Base-by-base conservation (phyloP, 83 land plant genomes). In the Picea engelmannii region DNA sequence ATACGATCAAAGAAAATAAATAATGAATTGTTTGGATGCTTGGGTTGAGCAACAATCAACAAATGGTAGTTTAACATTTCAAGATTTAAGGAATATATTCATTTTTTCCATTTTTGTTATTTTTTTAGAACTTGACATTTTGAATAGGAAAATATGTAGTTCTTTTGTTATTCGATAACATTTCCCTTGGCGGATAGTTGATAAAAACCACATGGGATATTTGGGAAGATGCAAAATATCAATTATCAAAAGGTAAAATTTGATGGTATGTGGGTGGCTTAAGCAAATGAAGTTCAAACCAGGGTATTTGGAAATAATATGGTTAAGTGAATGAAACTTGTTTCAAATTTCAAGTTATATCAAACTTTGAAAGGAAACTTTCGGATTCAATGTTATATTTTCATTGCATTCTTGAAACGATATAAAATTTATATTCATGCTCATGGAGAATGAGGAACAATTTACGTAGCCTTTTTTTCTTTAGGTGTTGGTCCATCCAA, bases 1-100 rank as follows among this genome's bases (percentile, higher is more conserved):
- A 71, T 55, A 44, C 42, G 44, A 25, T n/a, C 23, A 42, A 55
- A 71, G 20, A 71, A 44, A 12, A 44, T 71, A 8, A 49, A 71
- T 42, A 35, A 42, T 71, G 49, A 55, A 71, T 55, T 71, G 95
- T 10, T 10, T 71, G 76, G 47, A 24, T 71, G 55, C 76, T 42
- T 71, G 76, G 76, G 47, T 21, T 20, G 76, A 71, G 24, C 76
- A 42, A 15, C 76, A 71, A 71, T 71, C 76, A 71, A 25, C 55
- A 71, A 18, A 71, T 71, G 76, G 76, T 71, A 71, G 58, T 55
- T 44, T 71, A 71, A 71, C 52, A 71, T 8, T 44, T 12, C 6
- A 40, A 11, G 49, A 18, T 7, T 7, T n/a, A 11, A 55, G 7
- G 21, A 42, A 1, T 31, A 42, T 40, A 31, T 11, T 42, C 55